Percentiles rank a stretch among this genome's conserved stretches.
These are phyloP conservation scores for Saccharum spontaneum DNA, from an alignment of 176 grass and related monocot species.

Conservation along the genomic window DNA sequence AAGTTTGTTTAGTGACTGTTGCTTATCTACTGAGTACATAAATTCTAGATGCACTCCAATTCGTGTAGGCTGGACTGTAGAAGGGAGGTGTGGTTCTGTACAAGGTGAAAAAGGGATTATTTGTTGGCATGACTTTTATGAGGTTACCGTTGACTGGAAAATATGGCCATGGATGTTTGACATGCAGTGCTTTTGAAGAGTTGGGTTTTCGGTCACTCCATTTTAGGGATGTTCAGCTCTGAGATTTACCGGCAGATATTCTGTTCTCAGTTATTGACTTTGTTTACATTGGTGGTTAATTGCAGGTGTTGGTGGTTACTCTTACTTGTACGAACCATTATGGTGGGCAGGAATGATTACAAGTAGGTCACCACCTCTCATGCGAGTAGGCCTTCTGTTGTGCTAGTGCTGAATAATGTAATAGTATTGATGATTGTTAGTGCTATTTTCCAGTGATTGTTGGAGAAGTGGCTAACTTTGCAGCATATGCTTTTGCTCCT, in stretches of 20 bases:
- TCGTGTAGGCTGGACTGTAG: not conserved
- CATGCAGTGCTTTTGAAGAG: not conserved
- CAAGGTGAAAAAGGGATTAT: not conserved
- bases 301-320: slow-evolving; percentile 91
- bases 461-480: slow-evolving; percentile 96
- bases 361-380: slow-evolving; percentile 54
- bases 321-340: slow-evolving; percentile 91
- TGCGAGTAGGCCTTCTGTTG: slow-evolving; percentile 23
- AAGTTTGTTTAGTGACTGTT: not conserved
- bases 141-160: slow-evolving; percentile 5
- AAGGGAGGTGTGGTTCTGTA: not conserved
- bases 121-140: not conserved
- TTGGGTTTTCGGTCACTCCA: not conserved
- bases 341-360: slow-evolving; percentile 98
- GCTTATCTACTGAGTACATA: not conserved
- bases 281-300: slow-evolving; percentile 28
- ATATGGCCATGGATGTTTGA: not conserved
- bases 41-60: not conserved
- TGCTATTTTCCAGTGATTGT: slow-evolving; percentile 78
- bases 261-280: not conserved
- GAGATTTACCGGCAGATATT: not conserved
- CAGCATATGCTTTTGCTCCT: slow-evolving; percentile 97
- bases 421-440: slow-evolving; percentile 26
- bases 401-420: slow-evolving; percentile 14
- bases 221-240: not conserved